Conservation (phyloP, 2,329 filamentous ascomycete species). For the Chaetomium globosum region DNA sequence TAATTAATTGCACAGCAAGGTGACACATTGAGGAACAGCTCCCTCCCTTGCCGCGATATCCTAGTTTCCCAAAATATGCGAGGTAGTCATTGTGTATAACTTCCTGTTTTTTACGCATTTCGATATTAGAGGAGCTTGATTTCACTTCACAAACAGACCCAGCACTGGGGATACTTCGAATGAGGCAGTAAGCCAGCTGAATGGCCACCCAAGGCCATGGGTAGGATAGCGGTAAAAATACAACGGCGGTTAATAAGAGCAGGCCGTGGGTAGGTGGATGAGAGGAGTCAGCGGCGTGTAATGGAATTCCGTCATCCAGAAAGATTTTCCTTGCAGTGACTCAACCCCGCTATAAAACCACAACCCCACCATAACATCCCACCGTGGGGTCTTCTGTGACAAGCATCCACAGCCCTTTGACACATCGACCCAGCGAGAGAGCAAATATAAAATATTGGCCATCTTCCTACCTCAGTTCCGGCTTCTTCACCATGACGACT, state of each 20-base stretch:
- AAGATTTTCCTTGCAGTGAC: conserved; percentile 34
- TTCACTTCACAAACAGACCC: not conserved
- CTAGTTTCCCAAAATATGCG: not conserved
- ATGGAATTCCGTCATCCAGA: conserved; percentile 34
- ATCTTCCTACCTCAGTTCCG: not conserved
- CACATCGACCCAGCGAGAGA: conserved; percentile 5
- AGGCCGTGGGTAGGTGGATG: not conserved
- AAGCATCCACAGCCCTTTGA: conserved; percentile 19
- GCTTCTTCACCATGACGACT: conserved; percentile 34
- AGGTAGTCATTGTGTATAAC: not conserved
- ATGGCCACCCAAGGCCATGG: not conserved
- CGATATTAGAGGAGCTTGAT: not conserved
- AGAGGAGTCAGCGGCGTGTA: not conserved
- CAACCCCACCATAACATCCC: conserved; percentile 31
- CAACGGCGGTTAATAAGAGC: conserved; percentile 7
- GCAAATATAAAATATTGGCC: conserved; percentile 1
- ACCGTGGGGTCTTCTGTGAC: conserved; percentile 27
- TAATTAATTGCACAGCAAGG: conserved; percentile 1
- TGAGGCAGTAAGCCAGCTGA: not conserved
- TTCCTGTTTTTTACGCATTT: not conserved
- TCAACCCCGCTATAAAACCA: conserved; percentile 35
- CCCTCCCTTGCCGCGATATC: not conserved
- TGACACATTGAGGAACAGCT: conserved; percentile 12
- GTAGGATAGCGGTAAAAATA: not conserved
- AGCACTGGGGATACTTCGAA: too few species aligned